These are phyloP conservation scores for Rhynchosporium agropyri DNA, from an alignment of 2,329 filamentous ascomycete species.

Conservation along the genomic window DNA sequence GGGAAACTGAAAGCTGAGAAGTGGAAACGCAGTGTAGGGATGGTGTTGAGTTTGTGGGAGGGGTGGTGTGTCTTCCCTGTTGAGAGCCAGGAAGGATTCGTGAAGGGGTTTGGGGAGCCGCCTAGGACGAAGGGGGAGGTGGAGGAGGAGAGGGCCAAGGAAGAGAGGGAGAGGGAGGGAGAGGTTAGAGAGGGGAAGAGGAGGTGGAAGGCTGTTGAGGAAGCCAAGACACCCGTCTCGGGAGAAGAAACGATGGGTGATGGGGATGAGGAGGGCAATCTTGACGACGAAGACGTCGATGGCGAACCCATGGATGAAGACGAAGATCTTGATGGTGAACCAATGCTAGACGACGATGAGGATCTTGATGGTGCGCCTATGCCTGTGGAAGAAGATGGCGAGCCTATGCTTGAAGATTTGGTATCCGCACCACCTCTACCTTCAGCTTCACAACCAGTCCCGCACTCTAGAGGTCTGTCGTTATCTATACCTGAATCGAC, in stretches of 20 bases:
- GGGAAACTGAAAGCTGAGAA: constrained; percentile 67
- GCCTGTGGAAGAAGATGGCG: constrained; percentile 54
- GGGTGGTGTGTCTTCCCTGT: constrained; percentile 74
- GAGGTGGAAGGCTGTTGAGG: constrained; percentile 45
- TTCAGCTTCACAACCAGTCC: constrained; percentile 34
- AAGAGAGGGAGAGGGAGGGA: constrained; percentile 40
- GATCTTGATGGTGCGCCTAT: constrained; percentile 44
- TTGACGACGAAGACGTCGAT: constrained; percentile 47
- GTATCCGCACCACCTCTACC: constrained; percentile 24
- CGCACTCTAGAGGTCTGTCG: constrained; percentile 30
- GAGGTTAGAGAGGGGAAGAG: constrained; percentile 37
- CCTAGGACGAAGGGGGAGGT: constrained; percentile 53
- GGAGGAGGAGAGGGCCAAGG: constrained; percentile 41
- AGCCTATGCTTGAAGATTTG: constrained; percentile 54
- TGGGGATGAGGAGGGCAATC: constrained; percentile 53
- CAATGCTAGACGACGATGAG: constrained; percentile 45
- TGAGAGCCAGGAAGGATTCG: constrained; percentile 72
- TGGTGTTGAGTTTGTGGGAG: constrained; percentile 62
- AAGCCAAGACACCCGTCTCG: constrained; percentile 1
- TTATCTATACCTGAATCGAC: constrained; percentile 23
- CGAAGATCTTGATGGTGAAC: constrained; percentile 49
- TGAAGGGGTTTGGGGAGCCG: constrained; percentile 70
- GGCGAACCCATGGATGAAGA: constrained; percentile 42
- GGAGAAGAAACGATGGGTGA: constrained; percentile 30
- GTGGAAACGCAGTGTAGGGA: constrained; percentile 62